Conservation (phyloP, 2,329 filamentous ascomycete genomes). For the Phialophora chinensis region DNA sequence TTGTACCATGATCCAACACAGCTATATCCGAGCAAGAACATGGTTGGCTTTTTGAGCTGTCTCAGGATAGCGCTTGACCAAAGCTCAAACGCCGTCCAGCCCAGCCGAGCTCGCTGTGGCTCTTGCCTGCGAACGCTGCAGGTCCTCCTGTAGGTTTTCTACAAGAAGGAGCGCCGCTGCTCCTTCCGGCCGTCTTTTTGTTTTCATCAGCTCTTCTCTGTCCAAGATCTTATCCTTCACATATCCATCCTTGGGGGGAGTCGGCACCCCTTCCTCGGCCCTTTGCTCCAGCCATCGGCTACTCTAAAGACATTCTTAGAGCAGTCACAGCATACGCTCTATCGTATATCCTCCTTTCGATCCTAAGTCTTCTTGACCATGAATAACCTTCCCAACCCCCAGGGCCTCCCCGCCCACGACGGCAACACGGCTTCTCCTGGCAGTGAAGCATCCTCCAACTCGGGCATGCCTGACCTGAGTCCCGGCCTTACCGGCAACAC, state of each 20-base stretch:
- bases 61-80: conserved; percentile 21
- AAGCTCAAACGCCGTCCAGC: conserved; percentile 16
- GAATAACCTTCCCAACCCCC: neutral
- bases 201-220: neutral
- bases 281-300: conserved; percentile 11
- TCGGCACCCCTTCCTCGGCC: conserved; percentile 3
- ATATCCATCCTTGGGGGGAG: conserved; percentile 7
- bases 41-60: neutral
- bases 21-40: neutral
- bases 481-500: conserved; percentile 8
- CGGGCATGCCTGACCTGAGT: neutral
- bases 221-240: conserved; percentile 3
- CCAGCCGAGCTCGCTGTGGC: conserved; percentile 11
- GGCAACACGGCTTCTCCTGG: neutral
- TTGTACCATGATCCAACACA: neutral
- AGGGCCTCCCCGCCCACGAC: neutral
- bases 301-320: conserved; percentile 14
- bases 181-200: neutral
- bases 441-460: conserved; percentile 4
- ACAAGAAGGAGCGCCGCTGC: conserved; percentile 5
- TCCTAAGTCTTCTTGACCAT: conserved; percentile 18
- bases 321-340: neutral
- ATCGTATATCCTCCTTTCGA: neutral
- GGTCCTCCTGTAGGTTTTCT: neutral
- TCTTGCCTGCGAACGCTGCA: conserved; percentile 15